Percentiles rank a stretch among this genome's conserved stretches.
phyloP scores from a whole-genome alignment of 2,329 filamentous ascomycete species.

The Chaetomium olivaceum region DNA sequence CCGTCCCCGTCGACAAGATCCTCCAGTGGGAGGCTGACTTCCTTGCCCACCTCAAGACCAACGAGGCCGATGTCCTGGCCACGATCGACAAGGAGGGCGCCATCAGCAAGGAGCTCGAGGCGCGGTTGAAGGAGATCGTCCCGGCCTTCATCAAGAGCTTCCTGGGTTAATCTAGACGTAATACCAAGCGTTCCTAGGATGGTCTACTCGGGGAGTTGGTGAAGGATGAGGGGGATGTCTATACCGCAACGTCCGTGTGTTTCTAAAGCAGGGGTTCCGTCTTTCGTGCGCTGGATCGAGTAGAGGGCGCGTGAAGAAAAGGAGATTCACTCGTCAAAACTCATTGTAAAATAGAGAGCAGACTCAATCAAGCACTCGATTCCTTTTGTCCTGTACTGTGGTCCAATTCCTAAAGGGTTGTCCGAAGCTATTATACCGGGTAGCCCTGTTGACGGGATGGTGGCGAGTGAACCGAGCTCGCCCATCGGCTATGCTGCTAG shows the following conservation, averaged over 20 bases:
- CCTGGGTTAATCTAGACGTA: constrained; percentile 51
- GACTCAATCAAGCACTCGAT: constrained; percentile 63
- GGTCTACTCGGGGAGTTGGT: constrained; percentile 34
- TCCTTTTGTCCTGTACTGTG: constrained; percentile 51
- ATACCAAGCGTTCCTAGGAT: constrained; percentile 34
- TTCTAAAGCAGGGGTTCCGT: constrained; percentile 49
- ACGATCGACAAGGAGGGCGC: constrained; percentile 95
- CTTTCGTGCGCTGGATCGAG: constrained; percentile 49
- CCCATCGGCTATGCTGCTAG: neutral
- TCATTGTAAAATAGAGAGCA: constrained; percentile 64
- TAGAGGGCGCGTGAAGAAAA: constrained; percentile 47
- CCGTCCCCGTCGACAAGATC: constrained; percentile 86
- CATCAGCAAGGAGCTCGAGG: constrained; percentile 91
- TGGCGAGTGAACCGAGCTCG: neutral
- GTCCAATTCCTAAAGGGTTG: neutral
- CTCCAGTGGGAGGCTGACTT: constrained; percentile 93
- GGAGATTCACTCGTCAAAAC: constrained; percentile 50
- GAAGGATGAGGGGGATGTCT: constrained; percentile 35
- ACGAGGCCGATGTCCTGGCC: constrained; percentile 79
- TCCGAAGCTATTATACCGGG: neutral
- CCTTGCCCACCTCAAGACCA: constrained; percentile 86
- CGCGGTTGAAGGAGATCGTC: constrained; percentile 76
- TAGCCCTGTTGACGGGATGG: neutral
- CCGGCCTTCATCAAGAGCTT: constrained; percentile 92
- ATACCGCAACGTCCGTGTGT: constrained; percentile 42